These are phyloP conservation scores for Cyamopsis tetragonoloba DNA, from an alignment of 306 rosid genomes.

Conservation along the genomic window DNA sequence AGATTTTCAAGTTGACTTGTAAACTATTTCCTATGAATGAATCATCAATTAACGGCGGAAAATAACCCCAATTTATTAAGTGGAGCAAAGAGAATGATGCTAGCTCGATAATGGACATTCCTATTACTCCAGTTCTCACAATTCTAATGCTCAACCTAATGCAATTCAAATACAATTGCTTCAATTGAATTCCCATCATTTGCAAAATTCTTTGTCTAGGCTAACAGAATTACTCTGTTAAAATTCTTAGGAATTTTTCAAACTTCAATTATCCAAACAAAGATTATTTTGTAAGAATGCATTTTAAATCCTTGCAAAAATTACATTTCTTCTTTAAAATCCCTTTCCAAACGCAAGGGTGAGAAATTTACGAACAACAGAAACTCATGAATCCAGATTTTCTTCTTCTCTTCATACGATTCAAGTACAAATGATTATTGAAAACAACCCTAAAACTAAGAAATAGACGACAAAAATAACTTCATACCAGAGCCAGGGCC, in stretches of 20 bases:
- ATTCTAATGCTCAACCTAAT: not conserved
- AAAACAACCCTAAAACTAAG: not conserved
- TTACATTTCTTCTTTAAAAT: too few relatives aligned
- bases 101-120: not conserved
- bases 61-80: not conserved
- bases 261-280: too few relatives aligned
- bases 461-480: not conserved
- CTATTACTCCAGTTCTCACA: not conserved
- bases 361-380: not conserved
- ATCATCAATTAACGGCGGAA: not conserved
- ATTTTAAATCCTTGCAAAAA: too few relatives aligned
- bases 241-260: too few relatives aligned
- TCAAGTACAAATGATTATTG: not conserved
- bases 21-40: not conserved
- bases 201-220: too few relatives aligned
- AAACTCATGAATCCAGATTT: not conserved
- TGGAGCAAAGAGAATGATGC: not conserved
- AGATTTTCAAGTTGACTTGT: not conserved
- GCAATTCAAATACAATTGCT: too few relatives aligned
- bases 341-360: too few relatives aligned
- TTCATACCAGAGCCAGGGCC: conserved; percentile 54
- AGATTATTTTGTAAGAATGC: too few relatives aligned
- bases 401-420: not conserved
- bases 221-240: too few relatives aligned
- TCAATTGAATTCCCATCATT: too few relatives aligned